Base-by-base conservation (phyloP, 1,284 basidiomycete species). In the Psilocybe mexicana region DNA sequence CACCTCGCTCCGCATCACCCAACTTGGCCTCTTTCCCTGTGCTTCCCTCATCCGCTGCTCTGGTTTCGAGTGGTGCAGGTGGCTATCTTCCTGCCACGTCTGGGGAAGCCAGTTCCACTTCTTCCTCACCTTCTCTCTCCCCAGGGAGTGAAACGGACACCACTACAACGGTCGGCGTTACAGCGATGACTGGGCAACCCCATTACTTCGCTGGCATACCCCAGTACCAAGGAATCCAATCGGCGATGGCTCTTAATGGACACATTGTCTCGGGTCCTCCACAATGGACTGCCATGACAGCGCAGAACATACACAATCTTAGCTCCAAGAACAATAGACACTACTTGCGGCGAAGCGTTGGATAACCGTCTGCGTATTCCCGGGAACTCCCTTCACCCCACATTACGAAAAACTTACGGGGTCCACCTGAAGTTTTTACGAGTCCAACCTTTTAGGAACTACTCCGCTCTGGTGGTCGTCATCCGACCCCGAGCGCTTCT, bases 281-380 rank as follows among this genome's bases (percentile, higher is more conserved):
- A 12, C 35, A 36, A 36, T 30, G 14, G 14, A n/a, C 1, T 35
- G 28, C 28, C 18, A 18, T 18, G 5, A 30, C 18, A 6, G 30
- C 30, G 3, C 46, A 14, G 25, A 52, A 36, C 18, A 26, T 54
- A 43, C 54, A 50, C 6, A 46, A 59, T 36, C 23, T 53, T 26
- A 50, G 48, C 23, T 36, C 35, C 35, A 12, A 12, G 28, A 52
- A 53, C 11, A 47, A 35, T 35, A 53, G 38, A 46, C 49, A 62
- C 18, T 18, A 54, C 18, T 45, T 54, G 6, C 54, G 61, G 26
- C 58, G 52, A 11, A 62, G 62, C 42, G 46, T 61, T 40, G 60
- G 59, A 45, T 57, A 53, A 49, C 52, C 53, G 44, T 43, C 26
- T 54, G 18, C 23, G 23, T 24, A 26, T 24, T 44, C 23, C 24